Conservation (phyloP, 78 protist species). For the Creolimax fragrantissima region DNA sequence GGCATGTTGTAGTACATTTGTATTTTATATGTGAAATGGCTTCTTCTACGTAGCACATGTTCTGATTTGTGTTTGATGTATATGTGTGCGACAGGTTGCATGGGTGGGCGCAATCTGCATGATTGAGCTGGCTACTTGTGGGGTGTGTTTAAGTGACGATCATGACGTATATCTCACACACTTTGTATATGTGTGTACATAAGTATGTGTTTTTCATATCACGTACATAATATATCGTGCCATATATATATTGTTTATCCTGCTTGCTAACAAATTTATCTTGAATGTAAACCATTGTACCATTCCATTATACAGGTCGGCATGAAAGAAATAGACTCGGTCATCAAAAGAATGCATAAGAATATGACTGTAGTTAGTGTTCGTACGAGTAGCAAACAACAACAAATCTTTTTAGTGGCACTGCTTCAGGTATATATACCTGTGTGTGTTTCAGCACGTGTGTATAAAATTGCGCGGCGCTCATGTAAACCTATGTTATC, state of each 20-base stretch:
- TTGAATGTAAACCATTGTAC: no score
- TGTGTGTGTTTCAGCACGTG: no score
- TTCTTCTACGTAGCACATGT: no score
- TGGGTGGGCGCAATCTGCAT: no score
- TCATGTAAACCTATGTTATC: no score
- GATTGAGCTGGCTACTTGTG: no score
- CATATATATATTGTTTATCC: not conserved
- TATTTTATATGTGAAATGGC: no score
- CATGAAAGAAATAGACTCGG: not conserved
- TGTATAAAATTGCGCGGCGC: no score
- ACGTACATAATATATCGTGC: not conserved
- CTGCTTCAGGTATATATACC: not conserved
- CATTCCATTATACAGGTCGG: not conserved
- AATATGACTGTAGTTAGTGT: not conserved
- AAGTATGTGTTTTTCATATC: not conserved
- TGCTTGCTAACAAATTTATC: not conserved
- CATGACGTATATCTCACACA: not conserved
- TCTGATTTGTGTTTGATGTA: no score
- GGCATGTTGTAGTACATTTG: no score
- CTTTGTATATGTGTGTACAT: not conserved
- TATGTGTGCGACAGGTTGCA: no score
- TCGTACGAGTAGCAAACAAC: not conserved
- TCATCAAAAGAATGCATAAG: not conserved
- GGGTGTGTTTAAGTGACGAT: no score
- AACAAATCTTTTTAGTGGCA: not conserved